Evolutionary conservation across 441 rosid species (phyloP).

Genomic region (Pelargonium fulgidum): DNA sequence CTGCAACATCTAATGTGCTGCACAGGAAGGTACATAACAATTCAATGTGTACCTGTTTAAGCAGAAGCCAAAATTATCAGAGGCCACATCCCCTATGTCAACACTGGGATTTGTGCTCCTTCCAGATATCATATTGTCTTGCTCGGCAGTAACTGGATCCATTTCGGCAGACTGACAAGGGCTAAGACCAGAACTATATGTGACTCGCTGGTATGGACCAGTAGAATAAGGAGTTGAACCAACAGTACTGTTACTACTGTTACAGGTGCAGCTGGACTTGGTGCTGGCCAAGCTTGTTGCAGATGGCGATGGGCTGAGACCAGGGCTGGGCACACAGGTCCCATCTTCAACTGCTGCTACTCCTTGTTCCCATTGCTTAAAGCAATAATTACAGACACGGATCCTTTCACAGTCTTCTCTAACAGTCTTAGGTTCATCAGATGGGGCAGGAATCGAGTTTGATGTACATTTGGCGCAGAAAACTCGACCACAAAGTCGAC

Average conservation of each 20-base stretch:
- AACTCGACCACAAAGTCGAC: slow-evolving; percentile 86
- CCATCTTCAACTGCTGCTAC: slow-evolving; percentile 45
- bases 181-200: slow-evolving; percentile 40
- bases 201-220: slow-evolving; percentile 47
- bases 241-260: slow-evolving; percentile 52
- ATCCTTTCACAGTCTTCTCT: slow-evolving; percentile 68
- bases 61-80: slow-evolving; percentile 35
- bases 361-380: slow-evolving; percentile 67
- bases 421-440: slow-evolving; percentile 35
- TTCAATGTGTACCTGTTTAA: slow-evolving; percentile 49
- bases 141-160: slow-evolving; percentile 42
- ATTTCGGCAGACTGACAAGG: slow-evolving; percentile 37
- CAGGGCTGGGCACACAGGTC: slow-evolving; percentile 39
- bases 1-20: background rate
- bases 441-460: slow-evolving; percentile 59
- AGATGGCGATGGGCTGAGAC: slow-evolving; percentile 53
- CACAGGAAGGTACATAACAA: background rate
- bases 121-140: slow-evolving; percentile 28
- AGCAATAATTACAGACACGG: slow-evolving; percentile 92
- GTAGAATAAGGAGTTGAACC: slow-evolving; percentile 48
- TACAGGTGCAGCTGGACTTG: slow-evolving; percentile 49
- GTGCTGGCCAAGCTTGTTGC: slow-evolving; percentile 63
- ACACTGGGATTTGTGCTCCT: slow-evolving; percentile 34
- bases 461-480: slow-evolving; percentile 92
- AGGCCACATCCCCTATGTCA: slow-evolving; percentile 41